Evolutionary conservation across 2,329 filamentous ascomycete species (phyloP), one percentile per base, ranked within the genome.

Genomic region (Exophiala aquamarina): DNA sequence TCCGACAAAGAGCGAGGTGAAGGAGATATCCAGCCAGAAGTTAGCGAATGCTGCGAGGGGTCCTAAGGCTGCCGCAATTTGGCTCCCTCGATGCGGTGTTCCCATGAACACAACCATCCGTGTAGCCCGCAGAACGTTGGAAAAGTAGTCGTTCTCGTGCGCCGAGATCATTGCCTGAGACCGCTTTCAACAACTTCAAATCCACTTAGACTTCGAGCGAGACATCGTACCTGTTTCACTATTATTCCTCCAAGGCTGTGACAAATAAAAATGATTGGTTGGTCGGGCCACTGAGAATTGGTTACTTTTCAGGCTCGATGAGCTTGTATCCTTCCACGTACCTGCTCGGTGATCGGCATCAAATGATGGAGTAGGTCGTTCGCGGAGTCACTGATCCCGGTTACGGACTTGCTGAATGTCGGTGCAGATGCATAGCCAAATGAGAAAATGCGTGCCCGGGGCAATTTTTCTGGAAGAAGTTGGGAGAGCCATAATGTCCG

Each of bases 191-290:
- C 19, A 42, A 26, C 21, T 17, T 37, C 32, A 18, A 31, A 42
- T n/a, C 17, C 21, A n/a, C 9, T 14, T 23, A 43, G 26, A 44
- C 11, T 4, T 3, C 14, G 20, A 21, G 23, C 18, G 17, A 26
- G 29, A 29, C 7, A 46, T 43, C 18, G n/a, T 37, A 52, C 52
- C 45, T 55, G 36, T 38, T 55, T 50, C 19, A 47, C 34, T 17
- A 55, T 17, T 40, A 54, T 46, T 41, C 50, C 52, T 18, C 52
- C 52, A 11, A 55, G 43, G 29, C 50, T 54, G 31, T 55, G 50
- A 31, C 42, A 46, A 15, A 55, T 41, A 31, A 55, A 54, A 33
- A 55, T 50, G 19, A 55, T 47, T 32, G 52, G 46, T 32, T 41
- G 6, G 5, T 37, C 37, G 29, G 33, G 32, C 20, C 43, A 41